Conservation (phyloP, 139 green algal genomes). For the Deuterostichococcus epilithicus region DNA sequence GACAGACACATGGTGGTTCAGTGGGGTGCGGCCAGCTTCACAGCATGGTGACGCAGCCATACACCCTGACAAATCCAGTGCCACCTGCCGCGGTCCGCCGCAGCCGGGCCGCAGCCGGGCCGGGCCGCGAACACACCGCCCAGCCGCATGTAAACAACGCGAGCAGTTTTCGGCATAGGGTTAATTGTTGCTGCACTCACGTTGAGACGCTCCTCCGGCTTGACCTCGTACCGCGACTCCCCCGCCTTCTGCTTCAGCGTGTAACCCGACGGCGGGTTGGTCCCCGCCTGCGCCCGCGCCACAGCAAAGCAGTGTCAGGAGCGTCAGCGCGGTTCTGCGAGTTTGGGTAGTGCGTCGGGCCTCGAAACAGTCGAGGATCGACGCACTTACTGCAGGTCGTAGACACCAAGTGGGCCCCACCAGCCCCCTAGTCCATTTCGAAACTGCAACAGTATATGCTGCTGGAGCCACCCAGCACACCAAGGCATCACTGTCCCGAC, state of each 20-base stretch:
- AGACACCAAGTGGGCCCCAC: too few species aligned
- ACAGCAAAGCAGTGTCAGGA: too few species aligned
- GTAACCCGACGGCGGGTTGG: background rate
- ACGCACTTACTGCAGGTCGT: too few species aligned
- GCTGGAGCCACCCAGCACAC: too few species aligned
- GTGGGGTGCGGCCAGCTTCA: background rate
- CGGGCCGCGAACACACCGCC: background rate
- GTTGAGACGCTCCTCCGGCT: conserved; percentile 4
- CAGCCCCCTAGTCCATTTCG: too few species aligned
- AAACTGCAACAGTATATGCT: too few species aligned
- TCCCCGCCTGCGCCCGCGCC: background rate
- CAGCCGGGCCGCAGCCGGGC: background rate
- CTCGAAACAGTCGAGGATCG: too few species aligned
- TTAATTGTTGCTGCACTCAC: background rate
- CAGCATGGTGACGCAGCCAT: background rate
- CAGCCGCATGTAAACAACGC: background rate
- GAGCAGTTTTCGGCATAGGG: background rate
- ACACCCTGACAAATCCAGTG: background rate
- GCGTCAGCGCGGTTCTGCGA: too few species aligned
- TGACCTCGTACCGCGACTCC: conserved; percentile 6
- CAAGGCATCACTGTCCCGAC: too few species aligned
- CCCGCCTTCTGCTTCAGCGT: conserved; percentile 11
- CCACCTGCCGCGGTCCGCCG: too few species aligned
- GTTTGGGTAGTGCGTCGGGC: too few species aligned
- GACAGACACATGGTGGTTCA: too few species aligned